Conservation (phyloP, 108 stramenopile genomes). For the Aureococcus anophagefferens region DNA sequence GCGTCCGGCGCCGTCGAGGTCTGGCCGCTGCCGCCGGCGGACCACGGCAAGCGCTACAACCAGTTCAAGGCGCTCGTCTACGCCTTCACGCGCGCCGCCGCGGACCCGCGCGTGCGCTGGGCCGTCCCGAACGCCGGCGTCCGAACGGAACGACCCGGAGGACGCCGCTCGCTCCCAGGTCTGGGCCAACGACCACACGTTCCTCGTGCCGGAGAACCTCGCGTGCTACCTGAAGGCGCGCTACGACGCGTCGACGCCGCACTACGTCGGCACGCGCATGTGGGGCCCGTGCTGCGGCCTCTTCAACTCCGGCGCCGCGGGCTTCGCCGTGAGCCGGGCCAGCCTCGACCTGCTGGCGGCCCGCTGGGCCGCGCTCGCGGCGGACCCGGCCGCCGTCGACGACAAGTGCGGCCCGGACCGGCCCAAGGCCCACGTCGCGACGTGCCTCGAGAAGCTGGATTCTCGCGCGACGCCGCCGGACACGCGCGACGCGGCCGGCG, state of each 20-base stretch:
- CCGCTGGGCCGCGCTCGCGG: slow-evolving; percentile 48
- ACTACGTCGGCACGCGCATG: slow-evolving; percentile 59
- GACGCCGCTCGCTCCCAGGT: too few species aligned
- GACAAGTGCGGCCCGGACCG: slow-evolving; percentile 32
- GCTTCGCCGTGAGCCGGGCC: slow-evolving; percentile 60
- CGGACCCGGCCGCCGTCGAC: too few species aligned
- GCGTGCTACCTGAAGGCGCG: slow-evolving; percentile 53
- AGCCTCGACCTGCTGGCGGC: slow-evolving; percentile 57
- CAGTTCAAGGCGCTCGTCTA: too few species aligned
- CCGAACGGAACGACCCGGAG: too few species aligned
- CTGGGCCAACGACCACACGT: slow-evolving; percentile 68
- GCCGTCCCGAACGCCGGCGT: too few species aligned
- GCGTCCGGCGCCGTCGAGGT: too few species aligned
- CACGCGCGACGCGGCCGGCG: slow-evolving; percentile 52
- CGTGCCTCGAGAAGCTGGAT: slow-evolving; percentile 54
- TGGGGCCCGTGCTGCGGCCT: slow-evolving; percentile 26
- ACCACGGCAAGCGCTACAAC: too few species aligned
- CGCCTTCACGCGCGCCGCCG: too few species aligned
- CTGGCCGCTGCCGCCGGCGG: too few species aligned
- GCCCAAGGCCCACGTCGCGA: slow-evolving; percentile 22
- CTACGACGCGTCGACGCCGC: slow-evolving; percentile 39
- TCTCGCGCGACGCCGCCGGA: slow-evolving; percentile 38
- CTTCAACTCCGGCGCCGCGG: slow-evolving; percentile 78
- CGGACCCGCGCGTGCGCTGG: too few species aligned
- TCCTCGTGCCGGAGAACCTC: slow-evolving; percentile 68